Conservation (phyloP, 805 yeast species). For the Wickerhamomyces hampshirensis region DNA sequence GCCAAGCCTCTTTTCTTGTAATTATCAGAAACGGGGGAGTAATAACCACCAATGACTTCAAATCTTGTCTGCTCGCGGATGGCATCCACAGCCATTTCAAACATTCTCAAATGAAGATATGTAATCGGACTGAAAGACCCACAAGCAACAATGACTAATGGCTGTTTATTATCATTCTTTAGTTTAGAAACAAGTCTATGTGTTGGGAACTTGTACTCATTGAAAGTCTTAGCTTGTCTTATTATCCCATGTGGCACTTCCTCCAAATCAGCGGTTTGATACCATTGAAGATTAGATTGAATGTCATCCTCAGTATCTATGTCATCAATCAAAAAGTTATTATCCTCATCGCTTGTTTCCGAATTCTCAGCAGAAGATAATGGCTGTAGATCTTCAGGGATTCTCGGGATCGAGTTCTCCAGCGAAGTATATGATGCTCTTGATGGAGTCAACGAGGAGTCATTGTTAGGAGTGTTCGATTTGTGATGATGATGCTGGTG, state of each 20-base stretch:
- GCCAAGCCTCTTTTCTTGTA: constrained; percentile 94
- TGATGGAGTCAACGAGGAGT: constrained; percentile 12
- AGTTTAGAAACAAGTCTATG: constrained; percentile 74
- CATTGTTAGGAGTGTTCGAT: constrained; percentile 10
- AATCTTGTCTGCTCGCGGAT: constrained; percentile 87
- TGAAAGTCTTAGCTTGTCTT: constrained; percentile 73
- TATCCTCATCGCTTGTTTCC: constrained; percentile 31
- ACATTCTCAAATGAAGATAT: constrained; percentile 91
- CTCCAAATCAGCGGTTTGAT: constrained; percentile 87
- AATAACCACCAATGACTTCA: constrained; percentile 95
- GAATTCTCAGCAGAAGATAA: constrained; percentile 39
- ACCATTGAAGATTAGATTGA: constrained; percentile 27
- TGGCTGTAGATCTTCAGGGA: constrained; percentile 55
- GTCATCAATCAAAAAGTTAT: constrained; percentile 13
- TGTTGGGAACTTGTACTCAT: constrained; percentile 75
- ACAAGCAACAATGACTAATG: constrained; percentile 93
- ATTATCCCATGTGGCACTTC: constrained; percentile 94
- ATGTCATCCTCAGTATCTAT: constrained; percentile 15
- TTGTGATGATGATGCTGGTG: constrained; percentile 14
- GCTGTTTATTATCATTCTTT: constrained; percentile 72
- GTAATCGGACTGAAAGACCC: constrained; percentile 97
- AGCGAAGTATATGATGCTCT: constrained; percentile 11
- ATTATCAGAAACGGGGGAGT: constrained; percentile 90
- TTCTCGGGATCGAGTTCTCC: constrained; percentile 41
- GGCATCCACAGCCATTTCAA: constrained; percentile 96